phyloP scores from a whole-genome alignment of 805 yeast species.

The Candida sakaeoensis region DNA sequence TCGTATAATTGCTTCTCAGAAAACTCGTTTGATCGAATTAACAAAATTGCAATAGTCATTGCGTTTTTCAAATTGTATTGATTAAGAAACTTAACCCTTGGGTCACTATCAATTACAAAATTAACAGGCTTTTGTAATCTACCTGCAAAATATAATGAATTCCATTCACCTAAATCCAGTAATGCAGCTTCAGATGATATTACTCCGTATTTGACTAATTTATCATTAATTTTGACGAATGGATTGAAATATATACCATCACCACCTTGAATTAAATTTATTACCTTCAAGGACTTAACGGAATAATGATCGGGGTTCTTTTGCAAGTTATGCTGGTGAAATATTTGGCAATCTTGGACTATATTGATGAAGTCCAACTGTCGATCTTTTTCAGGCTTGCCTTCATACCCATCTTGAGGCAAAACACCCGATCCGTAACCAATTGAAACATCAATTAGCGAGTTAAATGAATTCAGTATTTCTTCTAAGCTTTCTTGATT shows the following conservation, averaged over 20 bases:
- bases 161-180: constrained; percentile 80
- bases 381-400: constrained; percentile 10
- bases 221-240: constrained; percentile 54
- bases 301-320: constrained; percentile 80
- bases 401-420: constrained; percentile 49
- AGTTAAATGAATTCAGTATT: constrained; percentile 55
- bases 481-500: constrained; percentile 35
- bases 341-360: constrained; percentile 67
- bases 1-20: constrained; percentile 66
- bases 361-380: constrained; percentile 86
- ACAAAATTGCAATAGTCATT: constrained; percentile 59
- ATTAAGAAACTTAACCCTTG: constrained; percentile 60
- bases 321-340: constrained; percentile 71
- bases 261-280: constrained; percentile 39
- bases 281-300: constrained; percentile 29
- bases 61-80: constrained; percentile 79
- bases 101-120: constrained; percentile 54
- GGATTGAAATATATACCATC: constrained; percentile 96
- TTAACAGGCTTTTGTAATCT: constrained; percentile 92
- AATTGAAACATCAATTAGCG: constrained; percentile 75
- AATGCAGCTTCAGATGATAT: constrained; percentile 59
- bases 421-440: constrained; percentile 97
- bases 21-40: constrained; percentile 42
- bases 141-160: constrained; percentile 83
- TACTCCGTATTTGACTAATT: constrained; percentile 79